Conservation (phyloP, 2,329 filamentous ascomycete genomes). For the Colletotrichum theobromicola region DNA sequence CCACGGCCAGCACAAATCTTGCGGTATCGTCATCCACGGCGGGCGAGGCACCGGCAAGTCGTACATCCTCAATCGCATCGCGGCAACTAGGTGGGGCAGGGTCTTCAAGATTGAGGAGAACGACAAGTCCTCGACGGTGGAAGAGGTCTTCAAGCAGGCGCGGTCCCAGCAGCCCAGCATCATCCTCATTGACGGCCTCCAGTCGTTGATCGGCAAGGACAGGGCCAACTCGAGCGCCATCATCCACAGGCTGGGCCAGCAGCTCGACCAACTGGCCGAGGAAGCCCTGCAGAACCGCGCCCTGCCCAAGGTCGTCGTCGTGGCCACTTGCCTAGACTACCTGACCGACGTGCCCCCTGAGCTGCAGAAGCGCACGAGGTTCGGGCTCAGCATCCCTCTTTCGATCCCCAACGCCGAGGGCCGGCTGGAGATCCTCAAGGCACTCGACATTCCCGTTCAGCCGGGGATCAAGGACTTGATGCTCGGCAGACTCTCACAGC, state of each 20-base stretch:
- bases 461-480: slow-evolving; percentile 54
- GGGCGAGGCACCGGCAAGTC: slow-evolving; percentile 86
- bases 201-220: slow-evolving; percentile 70
- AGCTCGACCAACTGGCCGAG: slow-evolving; percentile 59
- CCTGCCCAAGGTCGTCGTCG: slow-evolving; percentile 68
- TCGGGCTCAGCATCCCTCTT: slow-evolving; percentile 73
- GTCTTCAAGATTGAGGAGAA: slow-evolving; percentile 65
- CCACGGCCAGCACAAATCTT: slow-evolving; percentile 41
- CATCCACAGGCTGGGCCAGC: slow-evolving; percentile 55
- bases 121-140: slow-evolving; percentile 64
- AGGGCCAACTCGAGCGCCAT: slow-evolving; percentile 54
- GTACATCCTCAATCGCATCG: slow-evolving; percentile 72
- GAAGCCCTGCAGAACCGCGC: slow-evolving; percentile 39
- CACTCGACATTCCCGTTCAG: slow-evolving; percentile 54
- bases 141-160: slow-evolving; percentile 74
- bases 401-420: slow-evolving; percentile 76
- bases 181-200: slow-evolving; percentile 79
- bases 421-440: slow-evolving; percentile 76
- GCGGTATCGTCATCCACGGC: slow-evolving; percentile 78
- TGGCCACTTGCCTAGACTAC: slow-evolving; percentile 76
- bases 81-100: slow-evolving; percentile 71
- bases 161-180: slow-evolving; percentile 74
- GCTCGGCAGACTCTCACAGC: slow-evolving; percentile 68
- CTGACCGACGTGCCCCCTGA: slow-evolving; percentile 73
- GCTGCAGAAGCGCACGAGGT: slow-evolving; percentile 68